Evolutionary conservation across 495 filamentous ascomycete species (phyloP), one percentile per base, ranked within the genome.

Genomic region (Penicillium mononematosum): DNA sequence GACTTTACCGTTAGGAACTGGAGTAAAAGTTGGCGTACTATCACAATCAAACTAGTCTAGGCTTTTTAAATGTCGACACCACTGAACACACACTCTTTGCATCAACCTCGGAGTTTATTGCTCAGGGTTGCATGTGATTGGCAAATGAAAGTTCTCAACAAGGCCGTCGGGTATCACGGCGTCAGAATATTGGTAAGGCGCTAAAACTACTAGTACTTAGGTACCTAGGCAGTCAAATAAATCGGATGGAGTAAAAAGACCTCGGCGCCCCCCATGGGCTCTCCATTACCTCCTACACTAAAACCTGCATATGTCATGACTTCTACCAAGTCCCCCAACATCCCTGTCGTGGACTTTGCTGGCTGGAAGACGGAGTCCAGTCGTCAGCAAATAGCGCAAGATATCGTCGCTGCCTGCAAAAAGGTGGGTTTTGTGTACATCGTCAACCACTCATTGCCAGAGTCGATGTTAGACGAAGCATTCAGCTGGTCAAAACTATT

Each of bases 381-480:
- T 53, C 77, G 72, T 49, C 70, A 63, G 61, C 70, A 56, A 22
- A 69, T 81, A 5, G 81, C 80, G 1, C 66, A 73, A 49, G 70
- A 81, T 25, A 70, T 85, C 14, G 76, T 78, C 20, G 63, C 75
- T 22, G 82, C 82, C 38, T 85, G 79, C 58, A 78, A 76, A 44
- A 75, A 72, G 29, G 78, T 84, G n/a, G 83, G 83, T 20, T 85
- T 87, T 60, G 78, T 81, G 5, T 84, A 82, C 44, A 81, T 86
- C 50, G 59, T 78, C 62, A 83, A 85, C 58, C 81, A 85, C 59
- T 75, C 78, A 5, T 60, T 85, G 5, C 60, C 75, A 17, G 73
- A 71, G 4, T 46, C 70, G 6, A 50, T 76, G 10, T 61, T 86
- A 4, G 75, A 78, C 14, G 75, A 81, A 58, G 81, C 81, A 3